Percentiles rank a stretch among this genome's conserved stretches.
phyloP scores from a whole-genome alignment of 1,284 basidiomycete species.

The Rhizoctonia solani region DNA sequence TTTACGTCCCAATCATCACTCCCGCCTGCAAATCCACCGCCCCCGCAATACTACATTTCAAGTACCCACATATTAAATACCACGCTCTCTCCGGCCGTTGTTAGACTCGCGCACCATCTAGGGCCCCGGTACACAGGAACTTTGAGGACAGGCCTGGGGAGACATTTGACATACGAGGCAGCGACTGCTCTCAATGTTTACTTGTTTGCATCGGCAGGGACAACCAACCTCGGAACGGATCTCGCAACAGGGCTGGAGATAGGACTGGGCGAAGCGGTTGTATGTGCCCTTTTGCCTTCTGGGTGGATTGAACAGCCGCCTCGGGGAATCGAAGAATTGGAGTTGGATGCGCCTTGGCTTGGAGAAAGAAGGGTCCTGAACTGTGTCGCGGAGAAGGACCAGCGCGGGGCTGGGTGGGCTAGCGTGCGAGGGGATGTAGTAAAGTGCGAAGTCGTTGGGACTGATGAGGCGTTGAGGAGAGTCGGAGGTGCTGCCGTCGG shows the following conservation, averaged over 20 bases:
- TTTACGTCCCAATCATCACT: constrained; percentile 3
- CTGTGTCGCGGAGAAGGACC: constrained; percentile 19
- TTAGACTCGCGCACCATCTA: constrained; percentile 72
- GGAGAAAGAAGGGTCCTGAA: constrained; percentile 31
- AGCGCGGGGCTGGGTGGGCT: constrained; percentile 34
- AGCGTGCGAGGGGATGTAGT: constrained; percentile 62
- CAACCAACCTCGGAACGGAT: constrained; percentile 44
- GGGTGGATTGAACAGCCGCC: constrained; percentile 37
- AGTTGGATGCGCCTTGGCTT: background rate
- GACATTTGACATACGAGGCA: constrained; percentile 77
- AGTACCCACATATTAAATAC: constrained; percentile 64
- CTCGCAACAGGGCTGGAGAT: constrained; percentile 52
- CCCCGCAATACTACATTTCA: constrained; percentile 40
- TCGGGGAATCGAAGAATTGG: background rate
- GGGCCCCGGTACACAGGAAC: constrained; percentile 72
- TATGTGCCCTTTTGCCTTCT: constrained; percentile 57
- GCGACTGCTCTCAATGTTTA: constrained; percentile 76
- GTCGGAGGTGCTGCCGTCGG: constrained; percentile 81
- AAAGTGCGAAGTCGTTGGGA: constrained; percentile 59
- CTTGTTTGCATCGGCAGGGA: constrained; percentile 46
- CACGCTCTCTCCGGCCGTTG: constrained; percentile 67
- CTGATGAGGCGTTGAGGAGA: constrained; percentile 81
- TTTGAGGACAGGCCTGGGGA: constrained; percentile 67
- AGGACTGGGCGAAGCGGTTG: constrained; percentile 53
- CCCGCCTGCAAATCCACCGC: background rate